A percentile compares a stretch with the other conserved stretches of the same genome.
These are phyloP conservation scores for Globisporangium alternatum DNA, from an alignment of 352 stramenopile species.

Conservation along the genomic window DNA sequence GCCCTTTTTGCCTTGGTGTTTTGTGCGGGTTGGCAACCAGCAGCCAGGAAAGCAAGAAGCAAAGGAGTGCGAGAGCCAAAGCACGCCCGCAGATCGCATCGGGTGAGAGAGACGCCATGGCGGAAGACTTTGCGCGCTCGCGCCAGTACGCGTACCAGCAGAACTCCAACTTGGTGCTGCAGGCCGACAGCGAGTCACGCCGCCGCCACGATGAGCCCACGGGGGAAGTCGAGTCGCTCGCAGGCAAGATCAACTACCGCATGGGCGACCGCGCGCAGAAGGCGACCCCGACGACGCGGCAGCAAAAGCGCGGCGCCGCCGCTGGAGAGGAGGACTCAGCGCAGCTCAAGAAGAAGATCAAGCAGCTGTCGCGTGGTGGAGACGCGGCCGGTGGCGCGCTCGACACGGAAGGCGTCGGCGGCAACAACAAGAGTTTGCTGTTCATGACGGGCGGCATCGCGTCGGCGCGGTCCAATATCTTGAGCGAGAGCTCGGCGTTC, in stretches of 20 bases:
- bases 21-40: background rate
- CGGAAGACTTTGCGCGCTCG: slow-evolving; percentile 86
- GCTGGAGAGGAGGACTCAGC: slow-evolving; percentile 32
- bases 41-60: background rate
- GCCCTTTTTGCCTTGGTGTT: background rate
- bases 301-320: slow-evolving; percentile 33
- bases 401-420: slow-evolving; percentile 9
- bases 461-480: slow-evolving; percentile 47
- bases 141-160: slow-evolving; percentile 91
- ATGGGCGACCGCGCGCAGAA: slow-evolving; percentile 86
- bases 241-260: slow-evolving; percentile 66
- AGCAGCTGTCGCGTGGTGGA: slow-evolving; percentile 37
- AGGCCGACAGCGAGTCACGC: slow-evolving; percentile 86
- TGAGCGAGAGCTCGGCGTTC: slow-evolving; percentile 70
- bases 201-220: slow-evolving; percentile 79
- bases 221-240: slow-evolving; percentile 85
- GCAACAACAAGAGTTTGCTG: slow-evolving; percentile 31
- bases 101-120: slow-evolving; percentile 43
- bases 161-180: slow-evolving; percentile 95
- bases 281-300: slow-evolving; percentile 39
- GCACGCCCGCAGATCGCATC: background rate
- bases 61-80: background rate
- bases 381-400: slow-evolving; percentile 2
- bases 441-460: slow-evolving; percentile 54
- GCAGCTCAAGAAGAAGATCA: slow-evolving; percentile 71